Evolutionary conservation across 805 yeast species (phyloP).

Genomic region (Saccharomycopsis sp.): DNA sequence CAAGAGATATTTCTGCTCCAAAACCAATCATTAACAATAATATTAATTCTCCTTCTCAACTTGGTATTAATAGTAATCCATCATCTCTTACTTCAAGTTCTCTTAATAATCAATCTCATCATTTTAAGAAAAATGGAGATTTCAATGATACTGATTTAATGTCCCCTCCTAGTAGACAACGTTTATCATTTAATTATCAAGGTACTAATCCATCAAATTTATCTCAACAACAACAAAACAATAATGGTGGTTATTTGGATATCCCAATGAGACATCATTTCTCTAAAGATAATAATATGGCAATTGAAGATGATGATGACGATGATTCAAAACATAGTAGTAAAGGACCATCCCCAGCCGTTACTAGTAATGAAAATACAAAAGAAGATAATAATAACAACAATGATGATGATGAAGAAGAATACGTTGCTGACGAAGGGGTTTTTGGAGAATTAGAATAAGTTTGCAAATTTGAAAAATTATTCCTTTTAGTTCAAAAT

Average conservation of each 20-base stretch:
- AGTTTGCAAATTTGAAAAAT: not conserved
- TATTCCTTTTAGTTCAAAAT: too few relatives aligned
- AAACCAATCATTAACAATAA: not conserved
- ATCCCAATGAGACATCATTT: constrained; percentile 1
- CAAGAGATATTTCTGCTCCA: not conserved
- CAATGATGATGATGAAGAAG: constrained; percentile 1
- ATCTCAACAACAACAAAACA: not conserved
- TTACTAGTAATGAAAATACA: not conserved
- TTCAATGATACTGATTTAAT: not conserved
- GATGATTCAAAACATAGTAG: not conserved
- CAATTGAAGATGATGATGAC: constrained; percentile 7
- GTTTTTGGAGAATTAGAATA: constrained; percentile 8
- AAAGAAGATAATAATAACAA: not conserved
- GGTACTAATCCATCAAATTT: not conserved
- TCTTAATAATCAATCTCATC: not conserved
- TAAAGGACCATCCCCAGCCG: not conserved
- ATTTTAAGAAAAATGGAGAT: not conserved
- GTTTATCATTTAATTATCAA: constrained; percentile 5
- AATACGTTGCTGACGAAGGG: constrained; percentile 9
- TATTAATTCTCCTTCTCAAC: not conserved
- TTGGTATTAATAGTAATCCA: not conserved
- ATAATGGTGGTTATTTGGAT: constrained; percentile 8
- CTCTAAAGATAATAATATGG: not conserved
- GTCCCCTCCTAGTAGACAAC: constrained; percentile 1
- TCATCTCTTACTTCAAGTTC: not conserved